Percentiles rank a stretch among this genome's conserved stretches.
Evolutionary conservation across 805 yeast genomes (phyloP).

Genomic region (Yamadazyma philogaea): DNA sequence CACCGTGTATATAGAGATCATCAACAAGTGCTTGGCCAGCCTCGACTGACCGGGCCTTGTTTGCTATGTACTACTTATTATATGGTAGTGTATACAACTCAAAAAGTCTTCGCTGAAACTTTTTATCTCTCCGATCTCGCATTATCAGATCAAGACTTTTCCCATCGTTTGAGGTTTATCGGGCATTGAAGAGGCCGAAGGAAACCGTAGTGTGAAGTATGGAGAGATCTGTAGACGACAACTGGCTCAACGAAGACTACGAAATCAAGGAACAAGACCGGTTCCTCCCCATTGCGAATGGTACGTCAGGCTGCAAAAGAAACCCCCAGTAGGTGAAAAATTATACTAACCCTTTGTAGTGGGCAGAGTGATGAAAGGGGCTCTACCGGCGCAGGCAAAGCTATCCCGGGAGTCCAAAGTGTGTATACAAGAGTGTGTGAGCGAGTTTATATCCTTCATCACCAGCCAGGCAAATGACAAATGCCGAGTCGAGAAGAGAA

Average conservation of each 20-base stretch:
- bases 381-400: constrained; percentile 70
- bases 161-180: background rate
- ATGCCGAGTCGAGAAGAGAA: constrained; percentile 67
- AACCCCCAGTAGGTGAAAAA: background rate
- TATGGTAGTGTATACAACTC: constrained; percentile 1
- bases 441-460: constrained; percentile 76
- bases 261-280: constrained; percentile 46
- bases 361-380: constrained; percentile 73
- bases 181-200: background rate
- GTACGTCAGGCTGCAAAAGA: constrained; percentile 19
- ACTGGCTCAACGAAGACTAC: constrained; percentile 25
- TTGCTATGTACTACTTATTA: background rate
- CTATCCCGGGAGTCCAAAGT: constrained; percentile 78
- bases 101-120: background rate
- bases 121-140: constrained; percentile 22
- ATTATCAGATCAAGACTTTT: constrained; percentile 8
- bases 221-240: constrained; percentile 11
- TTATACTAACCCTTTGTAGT: constrained; percentile 26
- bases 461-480: constrained; percentile 80
- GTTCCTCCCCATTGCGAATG: constrained; percentile 43
- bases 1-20: constrained; percentile 24
- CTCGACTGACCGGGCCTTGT: too few relatives aligned
- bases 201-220: background rate
- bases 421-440: constrained; percentile 78
- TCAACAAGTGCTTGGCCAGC: constrained; percentile 20